phyloP scores from a whole-genome alignment of 2,329 filamentous ascomycete genomes.

The Clonostachys chloroleuca region DNA sequence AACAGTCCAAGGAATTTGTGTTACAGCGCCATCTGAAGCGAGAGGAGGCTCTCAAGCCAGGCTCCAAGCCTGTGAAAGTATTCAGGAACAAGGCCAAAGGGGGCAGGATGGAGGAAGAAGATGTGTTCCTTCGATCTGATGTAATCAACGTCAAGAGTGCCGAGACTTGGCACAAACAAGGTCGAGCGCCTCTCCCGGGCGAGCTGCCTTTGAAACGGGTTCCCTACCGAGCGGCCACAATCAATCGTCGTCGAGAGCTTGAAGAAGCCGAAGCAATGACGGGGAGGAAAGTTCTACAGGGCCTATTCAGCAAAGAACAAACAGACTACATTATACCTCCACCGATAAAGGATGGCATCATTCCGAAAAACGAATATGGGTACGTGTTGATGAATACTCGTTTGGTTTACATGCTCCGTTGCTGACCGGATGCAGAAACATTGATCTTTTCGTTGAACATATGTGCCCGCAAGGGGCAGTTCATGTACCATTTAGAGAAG shows the following conservation, averaged over 20 bases:
- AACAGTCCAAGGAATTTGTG: constrained; percentile 78
- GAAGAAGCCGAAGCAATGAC: constrained; percentile 77
- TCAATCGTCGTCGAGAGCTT: constrained; percentile 81
- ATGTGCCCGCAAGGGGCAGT: constrained; percentile 85
- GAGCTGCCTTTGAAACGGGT: constrained; percentile 79
- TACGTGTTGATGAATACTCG: constrained; percentile 9
- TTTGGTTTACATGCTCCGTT: neutral
- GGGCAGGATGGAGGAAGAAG: constrained; percentile 67
- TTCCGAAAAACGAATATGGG: constrained; percentile 91
- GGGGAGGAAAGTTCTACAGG: constrained; percentile 81
- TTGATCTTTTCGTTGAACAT: constrained; percentile 88
- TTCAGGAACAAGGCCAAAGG: constrained; percentile 76
- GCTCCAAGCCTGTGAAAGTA: constrained; percentile 63
- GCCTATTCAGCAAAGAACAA: constrained; percentile 77
- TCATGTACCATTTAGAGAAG: constrained; percentile 77
- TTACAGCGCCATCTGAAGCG: constrained; percentile 83
- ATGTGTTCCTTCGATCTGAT: constrained; percentile 76
- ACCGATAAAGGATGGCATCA: constrained; percentile 77
- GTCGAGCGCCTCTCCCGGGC: constrained; percentile 67
- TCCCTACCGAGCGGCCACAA: constrained; percentile 85
- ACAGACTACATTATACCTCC: constrained; percentile 94
- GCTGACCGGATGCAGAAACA: constrained; percentile 53
- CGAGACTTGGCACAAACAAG: constrained; percentile 98
- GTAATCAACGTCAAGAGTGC: constrained; percentile 83
- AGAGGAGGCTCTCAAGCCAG: constrained; percentile 78